These are phyloP conservation scores for Neurospora africana DNA, from an alignment of 495 filamentous ascomycete genomes.

Conservation along the genomic window DNA sequence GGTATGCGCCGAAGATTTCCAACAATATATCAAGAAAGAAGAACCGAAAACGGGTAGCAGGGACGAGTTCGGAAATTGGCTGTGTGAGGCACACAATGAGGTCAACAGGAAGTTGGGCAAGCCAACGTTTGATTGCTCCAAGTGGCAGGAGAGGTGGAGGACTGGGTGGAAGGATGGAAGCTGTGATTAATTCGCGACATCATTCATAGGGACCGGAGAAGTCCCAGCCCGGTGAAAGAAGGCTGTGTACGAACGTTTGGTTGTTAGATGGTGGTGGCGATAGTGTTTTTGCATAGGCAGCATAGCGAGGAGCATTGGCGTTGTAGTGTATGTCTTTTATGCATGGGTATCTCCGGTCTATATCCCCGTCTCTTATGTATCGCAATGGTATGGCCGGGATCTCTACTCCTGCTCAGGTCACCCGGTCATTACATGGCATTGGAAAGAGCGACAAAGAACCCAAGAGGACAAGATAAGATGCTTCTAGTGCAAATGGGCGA, in stretches of 20 bases:
- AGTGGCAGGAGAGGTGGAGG: conserved; percentile 92
- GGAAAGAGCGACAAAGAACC: background rate
- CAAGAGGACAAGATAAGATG: background rate
- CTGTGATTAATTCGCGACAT: conserved; percentile 27
- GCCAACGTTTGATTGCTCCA: conserved; percentile 76
- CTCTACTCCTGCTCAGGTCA: background rate
- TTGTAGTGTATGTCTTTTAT: background rate
- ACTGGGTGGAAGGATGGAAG: conserved; percentile 86
- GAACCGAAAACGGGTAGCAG: conserved; percentile 56
- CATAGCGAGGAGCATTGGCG: background rate
- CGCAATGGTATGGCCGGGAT: background rate
- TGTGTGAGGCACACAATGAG: conserved; percentile 96
- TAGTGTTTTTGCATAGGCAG: background rate
- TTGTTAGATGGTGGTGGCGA: background rate
- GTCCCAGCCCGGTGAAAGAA: background rate
- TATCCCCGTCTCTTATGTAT: background rate
- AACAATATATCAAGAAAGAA: conserved; percentile 65
- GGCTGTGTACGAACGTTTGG: background rate
- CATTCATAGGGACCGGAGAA: background rate
- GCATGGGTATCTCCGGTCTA: background rate
- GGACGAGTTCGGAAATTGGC: conserved; percentile 78
- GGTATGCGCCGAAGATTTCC: conserved; percentile 90
- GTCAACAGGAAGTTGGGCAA: conserved; percentile 94
- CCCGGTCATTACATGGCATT: background rate
- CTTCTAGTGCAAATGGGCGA: background rate